phyloP scores from a whole-genome alignment of 2,329 filamentous ascomycete genomes.

The Neodidymelliopsis sp. region DNA sequence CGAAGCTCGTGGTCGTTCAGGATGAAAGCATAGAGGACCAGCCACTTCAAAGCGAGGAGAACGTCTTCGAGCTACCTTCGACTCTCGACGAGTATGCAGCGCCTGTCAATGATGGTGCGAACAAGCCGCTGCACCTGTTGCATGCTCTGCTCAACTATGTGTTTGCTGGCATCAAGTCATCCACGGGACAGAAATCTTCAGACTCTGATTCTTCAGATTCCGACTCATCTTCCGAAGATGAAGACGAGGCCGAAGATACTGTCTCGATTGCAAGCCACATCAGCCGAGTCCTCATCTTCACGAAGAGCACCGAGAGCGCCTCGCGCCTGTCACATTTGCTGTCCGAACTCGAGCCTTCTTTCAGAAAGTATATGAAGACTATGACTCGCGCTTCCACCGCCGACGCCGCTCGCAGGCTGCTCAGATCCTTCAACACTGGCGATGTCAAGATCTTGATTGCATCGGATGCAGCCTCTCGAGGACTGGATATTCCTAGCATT shows the following conservation, averaged over 20 bases:
- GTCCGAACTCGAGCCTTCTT: conserved; percentile 67
- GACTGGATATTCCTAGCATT: conserved; percentile 81
- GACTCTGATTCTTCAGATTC: conserved; percentile 19
- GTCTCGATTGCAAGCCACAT: conserved; percentile 28
- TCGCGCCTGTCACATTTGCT: conserved; percentile 86
- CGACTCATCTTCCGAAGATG: conserved; percentile 25
- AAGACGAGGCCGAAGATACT: conserved; percentile 12
- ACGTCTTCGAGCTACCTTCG: conserved; percentile 64
- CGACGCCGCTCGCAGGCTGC: conserved; percentile 70
- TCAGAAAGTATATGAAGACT: conserved; percentile 68
- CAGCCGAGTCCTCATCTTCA: conserved; percentile 76
- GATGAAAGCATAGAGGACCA: conserved; percentile 49
- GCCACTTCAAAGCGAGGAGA: conserved; percentile 36
- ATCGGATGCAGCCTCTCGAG: conserved; percentile 91
- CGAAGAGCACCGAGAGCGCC: conserved; percentile 87
- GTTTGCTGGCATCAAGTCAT: conserved; percentile 26
- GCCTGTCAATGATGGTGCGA: conserved; percentile 59
- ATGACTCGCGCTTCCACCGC: conserved; percentile 82
- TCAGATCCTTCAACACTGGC: conserved; percentile 69
- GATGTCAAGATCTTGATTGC: conserved; percentile 80
- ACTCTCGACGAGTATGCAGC: conserved; percentile 57
- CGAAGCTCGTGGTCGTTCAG: conserved; percentile 79
- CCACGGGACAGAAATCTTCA: conserved; percentile 29
- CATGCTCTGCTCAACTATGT: conserved; percentile 71
- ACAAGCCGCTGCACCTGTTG: conserved; percentile 81